Percentiles rank a stretch among this genome's conserved stretches.
These are phyloP conservation scores for Exophiala xenobiotica DNA, from an alignment of 2,329 filamentous ascomycete species.

Conservation along the genomic window DNA sequence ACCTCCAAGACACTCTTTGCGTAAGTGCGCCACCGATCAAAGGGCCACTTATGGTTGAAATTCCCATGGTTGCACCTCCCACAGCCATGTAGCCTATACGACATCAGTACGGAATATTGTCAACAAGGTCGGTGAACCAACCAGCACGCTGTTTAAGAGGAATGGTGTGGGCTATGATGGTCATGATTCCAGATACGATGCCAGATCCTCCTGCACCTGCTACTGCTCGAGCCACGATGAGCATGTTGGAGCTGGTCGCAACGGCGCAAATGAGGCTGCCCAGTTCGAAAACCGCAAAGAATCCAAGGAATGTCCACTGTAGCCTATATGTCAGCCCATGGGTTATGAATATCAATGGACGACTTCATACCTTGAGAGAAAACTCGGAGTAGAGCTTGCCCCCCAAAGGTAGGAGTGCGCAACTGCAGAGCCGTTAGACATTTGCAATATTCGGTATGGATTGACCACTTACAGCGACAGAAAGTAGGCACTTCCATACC, in stretches of 20 bases:
- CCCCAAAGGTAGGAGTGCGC: conserved; percentile 51
- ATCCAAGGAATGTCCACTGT: conserved; percentile 31
- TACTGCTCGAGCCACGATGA: conserved; percentile 34
- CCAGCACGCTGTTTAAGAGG: conserved; percentile 35
- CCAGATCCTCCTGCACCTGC: conserved; percentile 34
- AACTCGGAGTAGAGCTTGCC: conserved; percentile 53
- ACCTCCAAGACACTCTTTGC: conserved; percentile 41
- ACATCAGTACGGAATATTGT: no score
- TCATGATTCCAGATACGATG: conserved; percentile 33
- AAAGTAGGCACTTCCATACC: conserved; percentile 42
- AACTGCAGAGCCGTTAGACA: no score
- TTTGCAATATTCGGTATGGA: conserved; percentile 6
- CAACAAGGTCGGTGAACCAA: no score
- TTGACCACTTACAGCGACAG: conserved; percentile 37
- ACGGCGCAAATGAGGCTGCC: background rate
- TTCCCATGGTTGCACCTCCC: conserved; percentile 37
- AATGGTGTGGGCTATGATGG: conserved; percentile 31
- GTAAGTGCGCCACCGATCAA: conserved; percentile 46
- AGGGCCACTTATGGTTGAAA: conserved; percentile 47
- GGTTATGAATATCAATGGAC: no score
- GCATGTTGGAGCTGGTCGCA: conserved; percentile 31
- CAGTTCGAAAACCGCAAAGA: conserved; percentile 29
- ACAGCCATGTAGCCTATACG: no score
- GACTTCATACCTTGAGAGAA: conserved; percentile 38
- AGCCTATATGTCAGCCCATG: no score